These are phyloP conservation scores for Ceratobasidium sp. DNA, from an alignment of 1,284 basidiomycete genomes.

Conservation along the genomic window DNA sequence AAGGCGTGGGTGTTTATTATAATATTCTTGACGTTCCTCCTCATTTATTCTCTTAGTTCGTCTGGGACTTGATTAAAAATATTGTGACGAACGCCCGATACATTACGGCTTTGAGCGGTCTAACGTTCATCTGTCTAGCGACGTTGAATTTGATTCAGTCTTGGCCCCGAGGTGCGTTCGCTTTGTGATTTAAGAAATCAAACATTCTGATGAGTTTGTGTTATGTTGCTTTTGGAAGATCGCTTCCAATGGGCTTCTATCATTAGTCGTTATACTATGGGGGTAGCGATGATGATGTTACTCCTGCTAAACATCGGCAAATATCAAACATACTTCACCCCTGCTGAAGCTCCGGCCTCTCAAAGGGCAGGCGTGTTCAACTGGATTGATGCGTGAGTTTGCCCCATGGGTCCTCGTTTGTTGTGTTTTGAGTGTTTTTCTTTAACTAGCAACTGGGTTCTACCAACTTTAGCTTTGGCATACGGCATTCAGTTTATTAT, in stretches of 20 bases:
- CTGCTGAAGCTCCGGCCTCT: not conserved
- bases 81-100: slow-evolving; percentile 12
- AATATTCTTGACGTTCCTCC: not conserved
- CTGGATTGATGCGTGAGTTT: slow-evolving; percentile 31
- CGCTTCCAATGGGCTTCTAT: slow-evolving; percentile 33
- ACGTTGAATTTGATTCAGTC: slow-evolving; percentile 12
- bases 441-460: slow-evolving; percentile 26
- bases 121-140: slow-evolving; percentile 11
- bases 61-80: slow-evolving; percentile 1
- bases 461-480: slow-evolving; percentile 30
- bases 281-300: not conserved
- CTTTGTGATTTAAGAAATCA: not conserved
- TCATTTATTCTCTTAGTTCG: not conserved
- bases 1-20: not conserved
- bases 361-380: slow-evolving; percentile 15
- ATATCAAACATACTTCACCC: slow-evolving; percentile 9
- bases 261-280: slow-evolving; percentile 30
- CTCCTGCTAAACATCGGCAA: slow-evolving; percentile 26
- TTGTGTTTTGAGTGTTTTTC: not conserved
- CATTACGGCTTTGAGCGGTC: slow-evolving; percentile 9
- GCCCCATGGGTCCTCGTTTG: not conserved
- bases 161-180: slow-evolving; percentile 10
- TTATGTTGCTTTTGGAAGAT: not conserved
- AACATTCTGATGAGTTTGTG: not conserved
- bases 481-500: slow-evolving; percentile 20